Evolutionary conservation across 2,329 filamentous ascomycete genomes (phyloP).

Genomic region (Cercospora sp.): DNA sequence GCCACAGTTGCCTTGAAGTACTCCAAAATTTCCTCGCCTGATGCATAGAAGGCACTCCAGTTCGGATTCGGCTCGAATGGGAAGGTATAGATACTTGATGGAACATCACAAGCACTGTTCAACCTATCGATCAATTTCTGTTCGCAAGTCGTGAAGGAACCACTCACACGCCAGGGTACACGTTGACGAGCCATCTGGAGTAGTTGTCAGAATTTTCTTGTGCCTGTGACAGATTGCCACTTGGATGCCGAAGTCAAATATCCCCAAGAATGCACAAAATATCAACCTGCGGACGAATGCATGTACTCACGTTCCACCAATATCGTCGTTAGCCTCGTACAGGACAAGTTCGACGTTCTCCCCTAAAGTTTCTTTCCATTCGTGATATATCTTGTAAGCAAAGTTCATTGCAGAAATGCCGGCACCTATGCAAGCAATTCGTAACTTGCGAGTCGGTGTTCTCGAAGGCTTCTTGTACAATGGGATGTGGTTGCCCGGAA

Average conservation of each 20-base stretch:
- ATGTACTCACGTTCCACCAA: slow-evolving; percentile 43
- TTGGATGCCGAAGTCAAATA: not conserved
- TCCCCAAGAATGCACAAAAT: not conserved
- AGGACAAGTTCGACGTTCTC: slow-evolving; percentile 43
- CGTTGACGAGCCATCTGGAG: slow-evolving; percentile 38
- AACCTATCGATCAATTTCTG: not conserved
- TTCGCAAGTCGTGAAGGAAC: not conserved
- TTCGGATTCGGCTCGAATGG: slow-evolving; percentile 48
- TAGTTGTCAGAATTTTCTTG: not conserved
- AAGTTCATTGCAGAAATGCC: slow-evolving; percentile 42
- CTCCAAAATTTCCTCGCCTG: slow-evolving; percentile 44
- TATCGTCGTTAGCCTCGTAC: slow-evolving; percentile 45
- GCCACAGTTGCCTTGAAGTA: slow-evolving; percentile 44
- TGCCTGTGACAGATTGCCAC: not conserved
- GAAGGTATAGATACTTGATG: slow-evolving; percentile 43
- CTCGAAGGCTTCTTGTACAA: slow-evolving; percentile 37
- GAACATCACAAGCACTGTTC: slow-evolving; percentile 41
- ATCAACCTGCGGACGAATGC: not conserved
- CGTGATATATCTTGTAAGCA: slow-evolving; percentile 45
- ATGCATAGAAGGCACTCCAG: slow-evolving; percentile 46
- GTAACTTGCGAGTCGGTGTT: slow-evolving; percentile 33
- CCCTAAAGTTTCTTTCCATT: slow-evolving; percentile 35
- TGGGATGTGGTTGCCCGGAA: slow-evolving; percentile 36
- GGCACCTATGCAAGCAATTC: slow-evolving; percentile 37
- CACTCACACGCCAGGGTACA: slow-evolving; percentile 42